Evolutionary conservation across 768 basidiomycete genomes (phyloP).

Genomic region (Lentinula detonsa): DNA sequence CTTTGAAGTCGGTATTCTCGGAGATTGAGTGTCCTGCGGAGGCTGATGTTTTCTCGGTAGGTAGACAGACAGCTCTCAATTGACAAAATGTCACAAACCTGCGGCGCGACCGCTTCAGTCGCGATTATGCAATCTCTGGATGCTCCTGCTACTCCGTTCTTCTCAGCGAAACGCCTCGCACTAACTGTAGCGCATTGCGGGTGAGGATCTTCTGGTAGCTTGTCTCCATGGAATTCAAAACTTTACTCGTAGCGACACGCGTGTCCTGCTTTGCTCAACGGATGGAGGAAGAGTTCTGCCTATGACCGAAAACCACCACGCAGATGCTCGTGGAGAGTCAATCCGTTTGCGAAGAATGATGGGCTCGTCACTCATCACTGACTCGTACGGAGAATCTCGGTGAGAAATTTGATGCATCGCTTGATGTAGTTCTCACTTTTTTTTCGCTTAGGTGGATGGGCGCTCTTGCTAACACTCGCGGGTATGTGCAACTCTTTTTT

Average conservation of each 20-base stretch:
- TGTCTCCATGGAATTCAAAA: neutral
- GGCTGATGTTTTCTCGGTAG: constrained; percentile 28
- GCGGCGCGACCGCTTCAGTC: constrained; percentile 89
- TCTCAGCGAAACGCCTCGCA: constrained; percentile 64
- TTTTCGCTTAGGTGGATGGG: constrained; percentile 80
- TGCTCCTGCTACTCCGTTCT: constrained; percentile 74
- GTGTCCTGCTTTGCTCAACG: constrained; percentile 76
- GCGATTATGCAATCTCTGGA: constrained; percentile 91
- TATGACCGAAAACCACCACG: constrained; percentile 94
- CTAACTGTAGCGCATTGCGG: constrained; percentile 93
- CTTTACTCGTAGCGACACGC: constrained; percentile 63
- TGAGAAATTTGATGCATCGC: constrained; percentile 23
- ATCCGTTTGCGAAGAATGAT: constrained; percentile 83
- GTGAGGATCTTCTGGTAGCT: constrained; percentile 34
- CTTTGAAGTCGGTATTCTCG: constrained; percentile 58
- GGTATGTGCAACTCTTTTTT: constrained; percentile 36
- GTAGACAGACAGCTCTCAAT: constrained; percentile 71
- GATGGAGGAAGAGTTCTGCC: constrained; percentile 67
- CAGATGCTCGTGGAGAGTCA: constrained; percentile 85
- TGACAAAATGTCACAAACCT: constrained; percentile 62
- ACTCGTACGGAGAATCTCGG: constrained; percentile 92
- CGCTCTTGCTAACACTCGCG: constrained; percentile 85
- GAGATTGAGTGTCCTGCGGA: neutral
- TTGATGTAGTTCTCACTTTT: constrained; percentile 1
- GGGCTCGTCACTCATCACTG: constrained; percentile 83